These are phyloP conservation scores for Solanum bukasovii DNA, from an alignment of 257 asterid genomes.

Conservation along the genomic window DNA sequence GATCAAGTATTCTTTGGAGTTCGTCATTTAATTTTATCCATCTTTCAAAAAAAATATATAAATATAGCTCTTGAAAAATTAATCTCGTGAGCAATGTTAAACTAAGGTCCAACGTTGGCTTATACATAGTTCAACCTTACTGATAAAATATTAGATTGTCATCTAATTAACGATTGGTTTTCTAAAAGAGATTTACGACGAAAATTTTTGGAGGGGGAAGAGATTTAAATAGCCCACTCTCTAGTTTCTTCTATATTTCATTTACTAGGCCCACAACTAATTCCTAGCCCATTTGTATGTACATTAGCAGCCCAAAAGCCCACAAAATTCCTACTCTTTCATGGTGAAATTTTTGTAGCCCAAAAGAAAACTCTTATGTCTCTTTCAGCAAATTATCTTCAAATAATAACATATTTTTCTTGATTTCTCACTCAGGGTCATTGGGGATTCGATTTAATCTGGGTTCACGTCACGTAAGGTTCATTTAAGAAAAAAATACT, in stretches of 20 bases:
- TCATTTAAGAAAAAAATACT: not conserved
- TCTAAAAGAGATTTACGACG: not conserved
- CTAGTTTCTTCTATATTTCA: not conserved
- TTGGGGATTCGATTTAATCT: not conserved
- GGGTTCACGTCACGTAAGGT: not conserved
- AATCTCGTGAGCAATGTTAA: not conserved
- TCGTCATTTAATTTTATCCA: not conserved
- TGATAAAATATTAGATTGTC: not conserved
- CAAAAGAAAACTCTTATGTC: not conserved
- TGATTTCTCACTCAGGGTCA: not conserved
- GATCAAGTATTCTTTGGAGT: not conserved
- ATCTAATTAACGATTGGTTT: not conserved
- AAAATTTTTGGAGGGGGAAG: not conserved
- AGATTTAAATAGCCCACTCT: not conserved
- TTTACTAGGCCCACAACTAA: not conserved
- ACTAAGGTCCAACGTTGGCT: not conserved
- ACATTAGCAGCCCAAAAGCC: not conserved
- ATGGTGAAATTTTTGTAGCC: not conserved
- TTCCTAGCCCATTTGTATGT: not conserved
- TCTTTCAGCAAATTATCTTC: not conserved
- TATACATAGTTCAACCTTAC: not conserved
- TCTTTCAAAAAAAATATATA: not conserved
- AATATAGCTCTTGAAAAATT: not conserved
- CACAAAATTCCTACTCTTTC: not conserved
- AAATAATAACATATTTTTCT: not conserved